Evolutionary conservation across 2,329 filamentous ascomycete genomes (phyloP), one percentile per base, ranked within the genome.

Genomic region (Endothia cerciana): DNA sequence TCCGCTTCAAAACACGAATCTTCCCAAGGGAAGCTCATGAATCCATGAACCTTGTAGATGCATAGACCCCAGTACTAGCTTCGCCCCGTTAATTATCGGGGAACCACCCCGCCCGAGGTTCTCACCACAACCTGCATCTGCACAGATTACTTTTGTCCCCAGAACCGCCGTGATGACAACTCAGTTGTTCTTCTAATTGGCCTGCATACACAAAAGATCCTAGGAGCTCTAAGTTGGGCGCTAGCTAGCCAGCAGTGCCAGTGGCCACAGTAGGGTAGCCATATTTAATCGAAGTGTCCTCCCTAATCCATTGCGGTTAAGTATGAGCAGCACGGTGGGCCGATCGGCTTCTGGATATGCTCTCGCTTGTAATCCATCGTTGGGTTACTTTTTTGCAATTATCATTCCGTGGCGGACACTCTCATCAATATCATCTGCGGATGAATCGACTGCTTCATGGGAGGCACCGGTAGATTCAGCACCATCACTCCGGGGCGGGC

Each of bases 1-100:
- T 43, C 25, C 22, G 33, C 25, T 59, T 43, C 8, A 15, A 10
- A n/a, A 30, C 38, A 40, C 25, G 51, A 19, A 36, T 15, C 47
- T 25, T 30, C 11, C n/a, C 40, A 45, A 43, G 57, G 40, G 57
- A 59, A 59, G 38, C 38, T 45, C 22, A 28, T 43, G 4, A 30
- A 41, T 40, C 57, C 22, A 28, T 43, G 4, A 30, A 41, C 57
- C 57, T 59, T 59, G 13, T 59, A 59, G 28, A 30, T 59, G 57
- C 57, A 59, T 59, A 30, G 22, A 33, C 22, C 11, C 38, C 17
- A 13, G 25, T 25, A 38, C 30, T 40, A 41, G 57, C 22, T 22
- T 6, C 11, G 17, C 22, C 38, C 57, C 57, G 38, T 41, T 59
- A 41, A 33, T 36, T 36, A 36, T 28, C 45, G 25, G 8, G 1